Evolutionary conservation across 352 stramenopile species (phyloP), one percentile per base, ranked within the genome.

Genomic region (Thraustochytrium striatum): DNA sequence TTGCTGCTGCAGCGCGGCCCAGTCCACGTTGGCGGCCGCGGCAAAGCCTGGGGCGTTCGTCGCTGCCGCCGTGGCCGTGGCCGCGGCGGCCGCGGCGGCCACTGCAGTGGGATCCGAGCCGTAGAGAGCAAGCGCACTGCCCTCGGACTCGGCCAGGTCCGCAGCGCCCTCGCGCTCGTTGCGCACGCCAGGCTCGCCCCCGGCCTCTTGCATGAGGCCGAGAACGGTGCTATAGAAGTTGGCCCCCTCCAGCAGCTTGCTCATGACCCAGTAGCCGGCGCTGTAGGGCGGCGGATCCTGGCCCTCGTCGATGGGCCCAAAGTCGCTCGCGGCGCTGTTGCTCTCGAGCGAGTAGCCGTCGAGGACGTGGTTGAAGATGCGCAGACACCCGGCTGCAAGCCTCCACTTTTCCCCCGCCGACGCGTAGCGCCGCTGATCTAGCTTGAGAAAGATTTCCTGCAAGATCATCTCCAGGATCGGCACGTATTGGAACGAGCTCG

Each of bases 331-430:
- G 2, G 44, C 52, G 16, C 19, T 32, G 16, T 3, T 3, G 35
- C 65, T 75, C 30, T 75, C 50, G 0, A 35, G 41, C 25, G 36
- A 43, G 65, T 75, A 58, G 21, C 61, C 52, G 19, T 32, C 25
- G 32, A 75, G 65, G 39, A 75, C 52, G 13, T 62, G 65, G 3
- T 61, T 30, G 3, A 75, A 75, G 32, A 75, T 75, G n/a, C 65
- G 65, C 65, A 75, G 30, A 32, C 65, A 75, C n/a, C n/a, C 1
- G 21, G 44, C 44, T 39, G 52, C 52, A 5, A 75, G 32, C 30
- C 30, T 39, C 65, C 65, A 75, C 30, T 75, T 75, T 38, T 75
- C 65, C 7, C 65, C 65, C 1, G 52, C 16, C 8, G 43, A 25
- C 2, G 30, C 32, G 30, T 68, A 75, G 16, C 61, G 65, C 2